Evolutionary conservation across 495 filamentous ascomycete genomes (phyloP), one percentile per base, ranked within the genome.

Genomic region (Aspergillus mulundensis): DNA sequence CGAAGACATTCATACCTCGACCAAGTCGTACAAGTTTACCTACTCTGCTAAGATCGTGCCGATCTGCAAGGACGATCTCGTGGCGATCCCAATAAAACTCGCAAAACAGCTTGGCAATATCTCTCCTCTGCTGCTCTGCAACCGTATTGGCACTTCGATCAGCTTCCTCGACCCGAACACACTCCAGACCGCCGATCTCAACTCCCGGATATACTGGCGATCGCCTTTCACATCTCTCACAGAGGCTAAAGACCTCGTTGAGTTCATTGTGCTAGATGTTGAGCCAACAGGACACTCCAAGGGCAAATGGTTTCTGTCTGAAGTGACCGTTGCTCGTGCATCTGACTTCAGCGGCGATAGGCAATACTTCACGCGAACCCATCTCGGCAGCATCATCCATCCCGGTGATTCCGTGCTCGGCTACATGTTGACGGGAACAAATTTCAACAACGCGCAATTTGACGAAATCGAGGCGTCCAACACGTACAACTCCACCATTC

Each of bases 221-320:
- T 73, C 84, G 0, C 95, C 95, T 0, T 97, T 99, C 76, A 73
- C 68, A 20, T 82, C 85, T 2, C 77, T 99, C 5, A 89, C 94
- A 0, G 92, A 96, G 61, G 84, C 91, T 7, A 83, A 88, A 42
- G 86, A 94, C 20, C 77, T 99, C 16, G 84, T 87, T 24, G 95
- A 99, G 66, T 97, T 97, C 66, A 85, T 97, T 40, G 77, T 99
- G 16, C 86, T 99, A 76, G 93, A 99, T 65, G 95, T 96, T 57
- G 95, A 97, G 64, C 84, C 87, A 1, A 75, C 85, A 0, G 90
- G 89, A 36, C 71, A 77, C 24, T 76, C 78, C 23, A 91, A 89
- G 59, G 94, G 94, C 24, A 91, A 88, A 50, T 96, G 84, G 77
- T 71, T 86, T 41, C 82, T 95, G 10, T 85, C 90, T 28, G 94